Conservation (phyloP, 2,329 filamentous ascomycete genomes). For the Monilinia polystroma region DNA sequence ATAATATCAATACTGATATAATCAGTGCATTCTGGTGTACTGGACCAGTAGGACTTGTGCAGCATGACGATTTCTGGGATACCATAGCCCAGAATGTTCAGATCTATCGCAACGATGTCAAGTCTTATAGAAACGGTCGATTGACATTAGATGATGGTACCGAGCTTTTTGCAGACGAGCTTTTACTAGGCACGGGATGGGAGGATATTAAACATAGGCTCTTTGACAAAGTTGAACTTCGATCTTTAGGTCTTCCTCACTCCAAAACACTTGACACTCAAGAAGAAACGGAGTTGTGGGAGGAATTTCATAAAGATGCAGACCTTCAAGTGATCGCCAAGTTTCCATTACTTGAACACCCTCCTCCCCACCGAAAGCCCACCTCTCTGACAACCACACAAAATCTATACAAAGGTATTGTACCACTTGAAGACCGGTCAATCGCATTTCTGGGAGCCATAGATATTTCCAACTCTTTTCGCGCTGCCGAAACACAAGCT, state of each 20-base stretch:
- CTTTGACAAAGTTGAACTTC: background rate
- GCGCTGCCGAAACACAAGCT: conserved; percentile 22
- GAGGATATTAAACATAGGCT: background rate
- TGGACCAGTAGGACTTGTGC: conserved; percentile 34
- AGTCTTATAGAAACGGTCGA: conserved; percentile 11
- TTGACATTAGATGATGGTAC: background rate
- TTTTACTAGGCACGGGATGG: conserved; percentile 12
- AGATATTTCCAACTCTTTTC: conserved; percentile 21
- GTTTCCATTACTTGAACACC: conserved; percentile 22
- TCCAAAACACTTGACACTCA: background rate
- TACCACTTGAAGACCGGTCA: conserved; percentile 19
- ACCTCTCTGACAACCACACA: conserved; percentile 17
- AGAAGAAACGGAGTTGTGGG: conserved; percentile 25
- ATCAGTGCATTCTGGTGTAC: conserved; percentile 35
- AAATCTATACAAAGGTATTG: conserved; percentile 24
- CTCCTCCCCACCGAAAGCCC: conserved; percentile 13
- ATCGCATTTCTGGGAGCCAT: conserved; percentile 23
- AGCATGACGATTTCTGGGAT: conserved; percentile 37
- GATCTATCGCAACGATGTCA: conserved; percentile 25
- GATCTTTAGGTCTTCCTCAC: conserved; percentile 1
- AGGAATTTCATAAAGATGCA: conserved; percentile 28
- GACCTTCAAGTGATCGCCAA: conserved; percentile 13
- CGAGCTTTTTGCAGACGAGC: conserved; percentile 1
- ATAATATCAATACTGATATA: background rate
- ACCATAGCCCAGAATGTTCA: conserved; percentile 32